These are phyloP conservation scores for Debaryomyces prosopidis DNA, from an alignment of 805 yeast species.

Conservation along the genomic window DNA sequence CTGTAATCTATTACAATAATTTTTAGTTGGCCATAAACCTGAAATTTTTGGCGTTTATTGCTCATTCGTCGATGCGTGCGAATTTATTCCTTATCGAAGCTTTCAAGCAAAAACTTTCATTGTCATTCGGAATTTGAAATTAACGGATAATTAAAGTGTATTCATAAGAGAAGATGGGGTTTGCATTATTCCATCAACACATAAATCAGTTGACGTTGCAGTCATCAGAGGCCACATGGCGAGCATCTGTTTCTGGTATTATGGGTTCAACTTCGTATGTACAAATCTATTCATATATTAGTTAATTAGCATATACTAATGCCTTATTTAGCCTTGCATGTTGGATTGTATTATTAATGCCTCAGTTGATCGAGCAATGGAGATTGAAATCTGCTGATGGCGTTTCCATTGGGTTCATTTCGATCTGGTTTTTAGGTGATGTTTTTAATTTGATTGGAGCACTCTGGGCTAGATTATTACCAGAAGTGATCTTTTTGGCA, in stretches of 20 bases:
- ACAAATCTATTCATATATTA: background rate
- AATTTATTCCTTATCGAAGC: too few relatives aligned
- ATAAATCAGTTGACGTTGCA: background rate
- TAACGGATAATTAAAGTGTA: background rate
- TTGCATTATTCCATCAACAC: background rate
- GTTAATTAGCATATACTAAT: slow-evolving; percentile 5
- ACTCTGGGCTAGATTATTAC: slow-evolving; percentile 66
- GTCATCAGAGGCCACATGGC: slow-evolving; percentile 12
- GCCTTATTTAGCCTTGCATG: slow-evolving; percentile 55
- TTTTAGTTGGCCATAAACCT: too few relatives aligned
- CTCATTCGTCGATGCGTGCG: too few relatives aligned
- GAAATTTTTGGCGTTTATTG: too few relatives aligned
- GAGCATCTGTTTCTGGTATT: slow-evolving; percentile 56
- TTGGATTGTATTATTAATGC: slow-evolving; percentile 74
- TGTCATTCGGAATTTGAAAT: too few relatives aligned
- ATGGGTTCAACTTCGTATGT: slow-evolving; percentile 65
- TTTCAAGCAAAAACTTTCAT: too few relatives aligned
- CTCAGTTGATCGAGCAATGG: slow-evolving; percentile 83
- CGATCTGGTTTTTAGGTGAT: slow-evolving; percentile 75
- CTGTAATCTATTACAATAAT: too few relatives aligned
- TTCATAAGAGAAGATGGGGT: background rate
- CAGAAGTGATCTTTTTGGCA: slow-evolving; percentile 69
- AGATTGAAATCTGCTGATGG: slow-evolving; percentile 74
- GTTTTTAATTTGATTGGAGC: slow-evolving; percentile 67
- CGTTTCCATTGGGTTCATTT: slow-evolving; percentile 64